Conservation (phyloP, 2,329 filamentous ascomycete species). For the Zymoseptoria passerinii region DNA sequence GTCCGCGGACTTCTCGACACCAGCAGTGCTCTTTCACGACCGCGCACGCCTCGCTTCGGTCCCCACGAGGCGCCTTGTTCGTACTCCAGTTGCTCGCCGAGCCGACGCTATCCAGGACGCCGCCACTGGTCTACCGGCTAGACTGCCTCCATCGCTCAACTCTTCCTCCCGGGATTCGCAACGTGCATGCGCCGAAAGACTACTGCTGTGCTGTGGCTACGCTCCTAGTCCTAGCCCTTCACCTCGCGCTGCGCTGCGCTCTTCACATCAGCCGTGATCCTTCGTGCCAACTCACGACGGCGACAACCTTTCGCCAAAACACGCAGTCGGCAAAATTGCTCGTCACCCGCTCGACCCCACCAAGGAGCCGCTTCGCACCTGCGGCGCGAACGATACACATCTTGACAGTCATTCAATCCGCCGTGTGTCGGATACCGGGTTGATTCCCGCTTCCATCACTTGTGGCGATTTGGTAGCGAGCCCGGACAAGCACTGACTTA, state of each 20-base stretch:
- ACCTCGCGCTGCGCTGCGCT: background rate
- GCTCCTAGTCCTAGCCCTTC: background rate
- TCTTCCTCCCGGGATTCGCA: background rate
- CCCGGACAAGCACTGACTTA: conserved; percentile 14
- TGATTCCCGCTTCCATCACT: conserved; percentile 8
- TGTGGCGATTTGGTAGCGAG: conserved; percentile 15
- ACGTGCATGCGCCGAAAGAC: background rate
- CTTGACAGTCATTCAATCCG: conserved; percentile 4
- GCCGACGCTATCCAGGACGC: background rate
- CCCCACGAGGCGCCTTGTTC: background rate
- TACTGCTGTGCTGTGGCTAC: background rate
- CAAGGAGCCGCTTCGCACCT: background rate
- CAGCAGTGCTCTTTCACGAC: background rate
- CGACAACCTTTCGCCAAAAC: background rate
- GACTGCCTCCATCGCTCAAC: background rate
- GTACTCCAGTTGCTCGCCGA: background rate
- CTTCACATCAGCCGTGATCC: background rate
- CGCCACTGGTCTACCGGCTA: background rate
- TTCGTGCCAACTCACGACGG: background rate
- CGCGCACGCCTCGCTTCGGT: no score
- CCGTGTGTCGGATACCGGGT: background rate
- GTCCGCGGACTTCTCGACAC: background rate
- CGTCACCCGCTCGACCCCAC: background rate
- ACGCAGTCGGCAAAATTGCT: background rate
- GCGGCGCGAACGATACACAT: conserved; percentile 3